Conservation (phyloP, 2,329 filamentous ascomycete species). For the Cyphellophora europaea region DNA sequence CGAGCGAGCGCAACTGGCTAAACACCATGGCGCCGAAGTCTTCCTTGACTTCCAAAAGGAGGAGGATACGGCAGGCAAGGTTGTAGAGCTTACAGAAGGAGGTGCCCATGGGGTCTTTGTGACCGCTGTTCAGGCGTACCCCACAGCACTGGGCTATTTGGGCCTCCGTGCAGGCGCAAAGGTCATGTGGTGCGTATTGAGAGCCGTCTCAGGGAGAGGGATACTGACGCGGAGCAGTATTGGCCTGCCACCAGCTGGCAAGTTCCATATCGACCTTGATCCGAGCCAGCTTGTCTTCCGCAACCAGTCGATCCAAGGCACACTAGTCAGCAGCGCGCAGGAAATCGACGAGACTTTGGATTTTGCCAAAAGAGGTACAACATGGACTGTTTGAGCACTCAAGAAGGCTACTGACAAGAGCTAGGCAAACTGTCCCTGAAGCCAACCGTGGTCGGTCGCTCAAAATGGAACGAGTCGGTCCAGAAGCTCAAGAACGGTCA, state of each 20-base stretch:
- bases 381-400: too few species aligned
- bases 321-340: slow-evolving; percentile 10
- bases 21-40: slow-evolving; percentile 43
- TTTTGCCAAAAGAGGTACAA: slow-evolving; percentile 14
- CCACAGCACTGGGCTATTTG: slow-evolving; percentile 33
- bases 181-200: slow-evolving; percentile 39
- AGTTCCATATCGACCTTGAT: slow-evolving; percentile 14
- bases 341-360: slow-evolving; percentile 16
- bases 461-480: slow-evolving; percentile 16
- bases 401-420: neutral
- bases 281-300: slow-evolving; percentile 12
- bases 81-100: slow-evolving; percentile 35
- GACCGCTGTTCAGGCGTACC: slow-evolving; percentile 30
- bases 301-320: slow-evolving; percentile 13
- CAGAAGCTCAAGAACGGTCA: slow-evolving; percentile 19
- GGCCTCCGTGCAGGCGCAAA: slow-evolving; percentile 39
- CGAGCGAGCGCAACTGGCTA: slow-evolving; percentile 35
- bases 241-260: slow-evolving; percentile 24
- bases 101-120: slow-evolving; percentile 39
- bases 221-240: slow-evolving; percentile 21
- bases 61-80: slow-evolving; percentile 25
- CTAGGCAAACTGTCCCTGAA: slow-evolving; percentile 17
- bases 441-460: slow-evolving; percentile 17
- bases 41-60: slow-evolving; percentile 47
- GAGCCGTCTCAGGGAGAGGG: too few species aligned